Percentiles rank a stretch among this genome's conserved stretches.
These are phyloP conservation scores for Penicillium roqueforti DNA, from an alignment of 495 filamentous ascomycete species.

Conservation along the genomic window DNA sequence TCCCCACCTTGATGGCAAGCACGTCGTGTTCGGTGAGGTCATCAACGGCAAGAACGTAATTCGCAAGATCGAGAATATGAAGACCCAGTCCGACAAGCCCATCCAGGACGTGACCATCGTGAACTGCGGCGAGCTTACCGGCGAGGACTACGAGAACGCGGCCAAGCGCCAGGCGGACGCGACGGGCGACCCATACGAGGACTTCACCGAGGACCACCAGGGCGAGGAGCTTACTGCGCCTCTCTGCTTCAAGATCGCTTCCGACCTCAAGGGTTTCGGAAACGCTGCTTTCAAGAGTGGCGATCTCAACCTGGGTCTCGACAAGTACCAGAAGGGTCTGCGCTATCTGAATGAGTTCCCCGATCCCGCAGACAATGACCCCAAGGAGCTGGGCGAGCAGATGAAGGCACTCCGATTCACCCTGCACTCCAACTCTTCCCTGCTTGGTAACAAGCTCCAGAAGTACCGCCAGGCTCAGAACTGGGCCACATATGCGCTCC, in stretches of 20 bases:
- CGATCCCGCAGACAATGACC: slow-evolving; percentile 59
- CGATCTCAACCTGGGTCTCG: slow-evolving; percentile 65
- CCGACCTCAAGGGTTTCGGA: slow-evolving; percentile 86
- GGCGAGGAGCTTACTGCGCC: slow-evolving; percentile 58
- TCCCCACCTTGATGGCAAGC: slow-evolving; percentile 91
- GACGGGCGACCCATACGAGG: slow-evolving; percentile 90
- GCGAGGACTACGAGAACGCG: slow-evolving; percentile 58
- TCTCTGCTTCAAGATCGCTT: slow-evolving; percentile 60
- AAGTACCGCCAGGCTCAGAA: slow-evolving; percentile 63
- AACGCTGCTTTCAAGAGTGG: slow-evolving; percentile 85
- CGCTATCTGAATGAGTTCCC: slow-evolving; percentile 91
- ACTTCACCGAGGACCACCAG: slow-evolving; percentile 87
- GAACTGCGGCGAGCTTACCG: slow-evolving; percentile 83
- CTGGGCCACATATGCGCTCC: slow-evolving; percentile 69
- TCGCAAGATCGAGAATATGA: slow-evolving; percentile 82
- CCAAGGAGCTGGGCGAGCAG: slow-evolving; percentile 59
- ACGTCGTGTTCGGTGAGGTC: slow-evolving; percentile 62
- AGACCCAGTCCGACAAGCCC: slow-evolving; percentile 82
- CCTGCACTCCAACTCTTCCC: slow-evolving; percentile 71
- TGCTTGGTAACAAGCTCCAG: slow-evolving; percentile 76
- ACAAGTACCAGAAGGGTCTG: slow-evolving; percentile 97
- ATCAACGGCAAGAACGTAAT: slow-evolving; percentile 87
- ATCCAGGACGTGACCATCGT: slow-evolving; percentile 64
- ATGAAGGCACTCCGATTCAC: slow-evolving; percentile 71
- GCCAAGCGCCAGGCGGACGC: slow-evolving; percentile 64